phyloP scores from a whole-genome alignment of 2,329 filamentous ascomycete genomes.

The Ophiostoma angusticollis region DNA sequence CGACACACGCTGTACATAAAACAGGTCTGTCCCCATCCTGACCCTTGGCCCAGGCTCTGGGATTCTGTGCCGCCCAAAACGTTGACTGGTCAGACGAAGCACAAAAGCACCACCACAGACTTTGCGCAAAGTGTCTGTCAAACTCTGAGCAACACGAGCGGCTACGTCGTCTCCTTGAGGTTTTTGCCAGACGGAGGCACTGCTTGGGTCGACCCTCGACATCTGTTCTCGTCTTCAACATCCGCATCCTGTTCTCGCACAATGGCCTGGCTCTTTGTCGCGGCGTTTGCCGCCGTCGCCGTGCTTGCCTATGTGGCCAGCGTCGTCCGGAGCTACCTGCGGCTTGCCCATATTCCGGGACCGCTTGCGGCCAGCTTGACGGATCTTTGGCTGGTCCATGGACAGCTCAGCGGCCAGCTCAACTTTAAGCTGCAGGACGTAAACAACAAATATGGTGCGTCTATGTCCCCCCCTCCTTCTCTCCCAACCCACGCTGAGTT shows the following conservation, averaged over 20 bases:
- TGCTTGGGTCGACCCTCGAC: too few species aligned
- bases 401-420: conserved; percentile 16
- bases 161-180: neutral
- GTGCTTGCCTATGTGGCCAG: neutral
- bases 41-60: too few species aligned
- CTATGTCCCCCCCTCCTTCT: too few species aligned
- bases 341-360: conserved; percentile 19
- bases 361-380: conserved; percentile 19
- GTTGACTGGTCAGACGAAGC: conserved; percentile 1
- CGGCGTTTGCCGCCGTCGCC: neutral
- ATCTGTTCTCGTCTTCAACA: neutral
- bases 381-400: conserved; percentile 20
- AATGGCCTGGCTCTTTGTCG: conserved; percentile 1
- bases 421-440: conserved; percentile 16
- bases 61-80: too few species aligned
- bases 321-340: conserved; percentile 4
- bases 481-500: too few species aligned
- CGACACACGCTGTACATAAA: too few species aligned
- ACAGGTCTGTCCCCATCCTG: too few species aligned
- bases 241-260: neutral
- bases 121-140: too few species aligned
- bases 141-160: neutral
- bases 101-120: too few species aligned
- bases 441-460: conserved; percentile 16
- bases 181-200: too few species aligned